Percentiles rank a stretch among this genome's conserved stretches.
Evolutionary conservation across 2,329 filamentous ascomycete genomes (phyloP).

Genomic region (Xylogone sp.): DNA sequence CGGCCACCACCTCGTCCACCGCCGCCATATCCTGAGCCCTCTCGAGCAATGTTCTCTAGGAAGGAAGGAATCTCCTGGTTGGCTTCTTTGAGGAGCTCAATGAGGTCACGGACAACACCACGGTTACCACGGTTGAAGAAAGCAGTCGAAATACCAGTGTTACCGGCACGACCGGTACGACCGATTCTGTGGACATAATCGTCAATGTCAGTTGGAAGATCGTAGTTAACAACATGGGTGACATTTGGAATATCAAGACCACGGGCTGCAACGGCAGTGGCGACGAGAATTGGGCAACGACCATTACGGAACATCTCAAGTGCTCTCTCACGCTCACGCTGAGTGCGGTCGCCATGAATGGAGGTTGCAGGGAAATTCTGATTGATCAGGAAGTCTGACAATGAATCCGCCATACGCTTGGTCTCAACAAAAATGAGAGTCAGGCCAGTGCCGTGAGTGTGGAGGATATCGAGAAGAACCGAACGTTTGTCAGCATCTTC

Average conservation of each 20-base stretch:
- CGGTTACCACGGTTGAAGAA: constrained; percentile 99
- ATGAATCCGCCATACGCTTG: constrained; percentile 97
- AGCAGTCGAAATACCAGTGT: constrained; percentile 95
- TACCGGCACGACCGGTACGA: constrained; percentile 99
- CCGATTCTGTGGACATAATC: constrained; percentile 99
- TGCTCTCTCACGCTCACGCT: constrained; percentile 97
- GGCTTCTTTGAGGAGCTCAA: constrained; percentile 97
- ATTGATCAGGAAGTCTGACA: constrained; percentile 98
- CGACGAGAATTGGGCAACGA: constrained; percentile 93
- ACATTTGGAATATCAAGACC: constrained; percentile 84
- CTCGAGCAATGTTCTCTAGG: constrained; percentile 95
- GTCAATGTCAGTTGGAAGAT: constrained; percentile 97
- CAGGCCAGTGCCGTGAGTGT: constrained; percentile 84
- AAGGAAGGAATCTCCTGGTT: constrained; percentile 95
- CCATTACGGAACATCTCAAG: constrained; percentile 96
- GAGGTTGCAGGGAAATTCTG: constrained; percentile 97
- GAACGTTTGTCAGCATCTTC: constrained; percentile 98
- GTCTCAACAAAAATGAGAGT: constrained; percentile 99
- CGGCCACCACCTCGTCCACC: constrained; percentile 37
- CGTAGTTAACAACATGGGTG: constrained; percentile 97
- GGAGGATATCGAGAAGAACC: constrained; percentile 92
- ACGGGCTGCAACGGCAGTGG: constrained; percentile 90
- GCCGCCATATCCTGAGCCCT: constrained; percentile 66
- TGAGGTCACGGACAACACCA: constrained; percentile 91
- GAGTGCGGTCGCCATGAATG: constrained; percentile 97